Percentiles rank a stretch among this genome's conserved stretches.
Evolutionary conservation across 2,329 filamentous ascomycete genomes (phyloP).

Genomic region (Alternaria viburni): DNA sequence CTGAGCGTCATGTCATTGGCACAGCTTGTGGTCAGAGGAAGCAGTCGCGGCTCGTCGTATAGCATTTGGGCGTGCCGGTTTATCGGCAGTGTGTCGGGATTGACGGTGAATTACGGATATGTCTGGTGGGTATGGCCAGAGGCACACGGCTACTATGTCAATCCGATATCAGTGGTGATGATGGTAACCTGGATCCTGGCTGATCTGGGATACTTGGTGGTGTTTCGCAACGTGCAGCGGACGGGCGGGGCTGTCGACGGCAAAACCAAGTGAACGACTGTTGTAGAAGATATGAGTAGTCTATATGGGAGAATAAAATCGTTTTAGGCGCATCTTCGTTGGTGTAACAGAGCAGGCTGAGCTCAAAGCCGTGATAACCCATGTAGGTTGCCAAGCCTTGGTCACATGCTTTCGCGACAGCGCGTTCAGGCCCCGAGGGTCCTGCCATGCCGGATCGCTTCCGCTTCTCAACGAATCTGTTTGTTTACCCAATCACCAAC

Average conservation of each 20-base stretch:
- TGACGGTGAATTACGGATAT: conserved; percentile 54
- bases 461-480: not conserved
- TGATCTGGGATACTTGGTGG: conserved; percentile 56
- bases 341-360: not conserved
- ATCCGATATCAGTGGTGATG: conserved; percentile 54
- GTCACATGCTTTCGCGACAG: conserved; percentile 32
- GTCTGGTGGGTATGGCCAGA: conserved; percentile 60
- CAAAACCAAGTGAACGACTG: not conserved
- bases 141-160: conserved; percentile 56
- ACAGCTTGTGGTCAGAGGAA: conserved; percentile 55
- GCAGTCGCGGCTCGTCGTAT: conserved; percentile 58
- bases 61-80: conserved; percentile 87
- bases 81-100: conserved; percentile 77
- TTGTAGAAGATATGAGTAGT: not conserved
- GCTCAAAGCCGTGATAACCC: not conserved
- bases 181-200: conserved; percentile 50
- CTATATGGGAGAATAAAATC: too few species aligned
- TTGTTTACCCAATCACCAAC: not conserved
- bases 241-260: not conserved
- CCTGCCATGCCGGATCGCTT: not conserved
- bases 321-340: not conserved
- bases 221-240: conserved; percentile 39
- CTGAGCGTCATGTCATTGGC: conserved; percentile 51
- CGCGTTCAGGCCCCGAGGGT: conserved; percentile 10
- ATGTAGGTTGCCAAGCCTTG: not conserved